Evolutionary conservation across 495 filamentous ascomycete species (phyloP), one percentile per base, ranked within the genome.

Genomic region (Lepidopterella palustris): DNA sequence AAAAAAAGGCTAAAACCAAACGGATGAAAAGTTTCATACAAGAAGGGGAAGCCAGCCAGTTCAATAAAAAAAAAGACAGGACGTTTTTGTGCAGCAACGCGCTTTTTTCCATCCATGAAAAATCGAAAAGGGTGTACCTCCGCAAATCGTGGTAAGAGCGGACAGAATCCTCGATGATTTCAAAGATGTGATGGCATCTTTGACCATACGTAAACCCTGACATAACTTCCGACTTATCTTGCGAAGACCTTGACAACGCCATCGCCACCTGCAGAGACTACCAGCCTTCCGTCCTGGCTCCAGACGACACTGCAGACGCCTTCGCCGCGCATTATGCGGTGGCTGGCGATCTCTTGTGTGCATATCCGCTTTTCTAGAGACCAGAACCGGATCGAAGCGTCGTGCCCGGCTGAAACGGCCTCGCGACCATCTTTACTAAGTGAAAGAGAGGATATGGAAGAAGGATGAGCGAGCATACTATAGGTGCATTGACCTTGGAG

Each of bases 241-340:
- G 87, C 85, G 79, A 96, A 96, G 56, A 97, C 93, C 77, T 97
- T 98, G 45, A 95, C 93, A 20, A 95, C 85, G 2, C 93, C 95
- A 71, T 98, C 93, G n/a, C 93, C 93, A 20, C 93, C 93, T 9
- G 85, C 95, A 62, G 88, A 90, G 58, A 98, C 90, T 35, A 97
- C 92, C 87, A 90, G 92, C 59, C 88, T 80, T 32, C 92, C 92
- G 65, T 98, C 93, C 62, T 88, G 84, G 68, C 88, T 93, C 93
- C 95, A 98, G 20, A 90, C 87, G 10, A 96, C 93, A 15, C 84
- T 78, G 75, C 90, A 96, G 26, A 97, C 90, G 24, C 93, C 93
- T 70, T 98, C 93, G 10, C 90, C 93, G 53, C 92, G 82, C 91
- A 97, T 95, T 55, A 88, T 76, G 27, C 93, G 80, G 70, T 97